Evolutionary conservation across 2,329 filamentous ascomycete genomes (phyloP), one percentile per base, ranked within the genome.

Genomic region (Passalora sequoiae): DNA sequence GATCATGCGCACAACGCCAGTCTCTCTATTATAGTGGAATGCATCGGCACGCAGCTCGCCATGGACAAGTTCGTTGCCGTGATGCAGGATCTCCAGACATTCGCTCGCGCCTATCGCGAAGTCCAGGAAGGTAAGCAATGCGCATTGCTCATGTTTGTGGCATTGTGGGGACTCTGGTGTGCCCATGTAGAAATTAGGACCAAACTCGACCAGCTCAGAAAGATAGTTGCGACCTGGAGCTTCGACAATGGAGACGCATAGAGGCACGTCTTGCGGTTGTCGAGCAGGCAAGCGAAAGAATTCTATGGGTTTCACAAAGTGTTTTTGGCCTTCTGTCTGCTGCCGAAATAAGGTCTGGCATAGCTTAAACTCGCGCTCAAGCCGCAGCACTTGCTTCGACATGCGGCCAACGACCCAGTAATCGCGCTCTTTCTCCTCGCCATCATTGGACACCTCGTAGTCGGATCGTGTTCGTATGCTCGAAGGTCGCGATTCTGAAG

Each of bases 41-140:
- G 89, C 85, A 65, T 97, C 91, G 4, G 83, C 86, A 20, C 91
- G 78, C 38, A 97, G 83, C 66, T 97, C 91, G 32, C 91, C 91
- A 57, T 96, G 91, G 1, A 95, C 83, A 44, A 89, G 80, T 47
- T 86, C 83, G 45, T 91, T 79, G 6, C 85, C 83, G 65, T 96
- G 89, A 58, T 97, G 91, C n/a, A 97, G 69, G 35, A 94, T 81
- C 64, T 96, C 89, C 36, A 94, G 68, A 60, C 87, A 94, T 63
- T 94, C 80, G 4, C 85, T 80, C 1, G 89, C 86, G 17, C 89
- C 89, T 46, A 95, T 86, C 21, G 89, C 91, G 61, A 96, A 96
- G 58, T 94, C 84, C 20, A 97, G 75, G 58, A 96, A 96, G 12
- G 79, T 74, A 35, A 84, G 75, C 4, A 96, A 69, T 33, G 27